A percentile compares a stretch with the other conserved stretches of the same genome.
Conservation (phyloP, 345 rosid species). For the Pistacia atlantica region DNA sequence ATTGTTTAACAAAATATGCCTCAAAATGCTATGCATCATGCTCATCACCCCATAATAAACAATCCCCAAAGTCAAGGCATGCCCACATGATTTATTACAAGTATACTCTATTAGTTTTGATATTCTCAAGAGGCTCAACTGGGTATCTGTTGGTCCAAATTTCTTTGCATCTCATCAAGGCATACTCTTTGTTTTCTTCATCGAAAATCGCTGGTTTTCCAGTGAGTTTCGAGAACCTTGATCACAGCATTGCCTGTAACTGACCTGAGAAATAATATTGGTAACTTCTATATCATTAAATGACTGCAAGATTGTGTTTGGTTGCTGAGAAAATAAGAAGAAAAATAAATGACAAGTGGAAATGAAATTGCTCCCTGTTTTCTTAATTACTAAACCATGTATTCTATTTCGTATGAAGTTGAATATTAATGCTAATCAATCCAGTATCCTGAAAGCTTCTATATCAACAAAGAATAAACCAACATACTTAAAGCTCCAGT, state of each 20-base stretch:
- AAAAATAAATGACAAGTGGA: neutral
- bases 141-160: slow-evolving; percentile 62
- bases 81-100: too few relatives aligned
- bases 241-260: slow-evolving; percentile 56
- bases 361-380: neutral
- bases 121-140: slow-evolving; percentile 68
- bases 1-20: too few relatives aligned
- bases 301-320: neutral
- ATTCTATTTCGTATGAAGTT: too few relatives aligned
- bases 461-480: slow-evolving; percentile 15
- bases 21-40: too few relatives aligned
- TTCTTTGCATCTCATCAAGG: slow-evolving; percentile 65
- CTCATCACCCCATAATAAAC: too few relatives aligned
- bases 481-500: slow-evolving; percentile 25
- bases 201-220: slow-evolving; percentile 75
- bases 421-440: too few relatives aligned
- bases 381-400: too few relatives aligned
- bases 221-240: slow-evolving; percentile 68
- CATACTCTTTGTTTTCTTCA: slow-evolving; percentile 78
- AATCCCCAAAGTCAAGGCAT: too few relatives aligned
- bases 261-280: slow-evolving; percentile 38
- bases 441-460: too few relatives aligned
- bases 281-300: neutral
- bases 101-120: too few relatives aligned
- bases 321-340: neutral